phyloP scores from a whole-genome alignment of 768 basidiomycete genomes.

The Albatrellus ellisii region DNA sequence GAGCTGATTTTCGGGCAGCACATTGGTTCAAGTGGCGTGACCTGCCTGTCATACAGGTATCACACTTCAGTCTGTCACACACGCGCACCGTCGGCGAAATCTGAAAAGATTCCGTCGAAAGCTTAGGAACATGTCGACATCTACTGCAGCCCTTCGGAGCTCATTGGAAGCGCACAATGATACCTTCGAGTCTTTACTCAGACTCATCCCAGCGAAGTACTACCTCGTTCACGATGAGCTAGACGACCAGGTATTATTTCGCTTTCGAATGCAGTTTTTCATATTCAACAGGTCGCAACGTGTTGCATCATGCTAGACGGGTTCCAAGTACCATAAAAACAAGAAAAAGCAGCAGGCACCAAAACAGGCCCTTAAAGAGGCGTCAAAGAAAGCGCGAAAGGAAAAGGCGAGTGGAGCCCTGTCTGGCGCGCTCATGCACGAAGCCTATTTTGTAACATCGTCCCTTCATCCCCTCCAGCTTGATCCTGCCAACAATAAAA shows the following conservation, averaged over 20 bases:
- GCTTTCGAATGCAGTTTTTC: neutral
- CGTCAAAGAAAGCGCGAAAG: conserved; percentile 75
- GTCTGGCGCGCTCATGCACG: too few relatives aligned
- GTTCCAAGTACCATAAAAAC: conserved; percentile 73
- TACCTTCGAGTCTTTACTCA: conserved; percentile 71
- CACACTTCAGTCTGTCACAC: too few relatives aligned
- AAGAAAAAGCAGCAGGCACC: conserved; percentile 68
- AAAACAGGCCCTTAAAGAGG: conserved; percentile 82
- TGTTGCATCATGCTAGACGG: conserved; percentile 22
- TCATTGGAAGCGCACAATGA: conserved; percentile 79
- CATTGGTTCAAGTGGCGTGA: too few relatives aligned
- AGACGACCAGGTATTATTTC: conserved; percentile 47
- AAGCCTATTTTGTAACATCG: too few relatives aligned
- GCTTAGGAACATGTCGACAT: conserved; percentile 31
- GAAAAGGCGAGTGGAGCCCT: conserved; percentile 48
- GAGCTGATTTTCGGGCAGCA: too few relatives aligned
- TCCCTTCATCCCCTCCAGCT: conserved; percentile 40
- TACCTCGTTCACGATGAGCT: conserved; percentile 62
- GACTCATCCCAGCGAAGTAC: conserved; percentile 81
- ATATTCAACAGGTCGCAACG: neutral
- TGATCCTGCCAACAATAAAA: conserved; percentile 84
- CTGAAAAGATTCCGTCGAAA: neutral
- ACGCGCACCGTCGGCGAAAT: too few relatives aligned
- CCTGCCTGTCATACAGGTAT: too few relatives aligned
- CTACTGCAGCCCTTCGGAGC: conserved; percentile 31